Evolutionary conservation across 2,329 filamentous ascomycete genomes (phyloP), one percentile per base, ranked within the genome.

Genomic region (Nemania sp.): DNA sequence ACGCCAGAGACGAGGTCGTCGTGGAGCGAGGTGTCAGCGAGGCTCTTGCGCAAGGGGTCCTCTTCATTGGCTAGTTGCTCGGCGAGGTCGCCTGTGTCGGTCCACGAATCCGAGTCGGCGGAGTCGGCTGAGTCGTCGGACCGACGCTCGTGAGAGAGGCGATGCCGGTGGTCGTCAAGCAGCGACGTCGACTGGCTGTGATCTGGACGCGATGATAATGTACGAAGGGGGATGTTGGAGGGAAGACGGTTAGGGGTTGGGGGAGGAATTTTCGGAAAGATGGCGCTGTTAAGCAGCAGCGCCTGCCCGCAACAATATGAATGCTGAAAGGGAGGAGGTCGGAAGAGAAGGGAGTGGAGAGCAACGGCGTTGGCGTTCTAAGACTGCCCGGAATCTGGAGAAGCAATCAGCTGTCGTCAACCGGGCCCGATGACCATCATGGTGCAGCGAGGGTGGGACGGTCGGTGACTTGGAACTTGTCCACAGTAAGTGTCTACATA

Each of bases 1-100:
- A 76, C 73, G 64, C 75, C 75, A 43, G 79, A 78, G 64, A 86
- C 77, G 50, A 80, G 75, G 64, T 84, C 80, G 66, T 80, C 82
- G 71, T 90, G 84, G 54, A 88, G 73, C 24, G 67, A 66, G 63
- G 85, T 85, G 64, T 84, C 78, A 67, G 80, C 79, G 56, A 93
- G 79, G 66, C 83, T 86, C 64, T 85, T 82, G 64, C 83, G 86
- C 63, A 96, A 80, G 55, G 91, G 90, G 71, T 96, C 90, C 74
- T 93, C 85, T 68, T 86, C 85, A 77, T 89, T 87, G 67, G 84
- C 89, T 65, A 92, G 80, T 80, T 95, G 93, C 77, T 97, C 93
- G 68, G 90, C 91, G 66, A 97, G 84, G 74, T 97, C 94, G 68
- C 91, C 93, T 39, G 93, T 96, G 73, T 97, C 91, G 69, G 90